phyloP scores from a whole-genome alignment of 2,329 filamentous ascomycete species.

The Sporothrix pallida region DNA sequence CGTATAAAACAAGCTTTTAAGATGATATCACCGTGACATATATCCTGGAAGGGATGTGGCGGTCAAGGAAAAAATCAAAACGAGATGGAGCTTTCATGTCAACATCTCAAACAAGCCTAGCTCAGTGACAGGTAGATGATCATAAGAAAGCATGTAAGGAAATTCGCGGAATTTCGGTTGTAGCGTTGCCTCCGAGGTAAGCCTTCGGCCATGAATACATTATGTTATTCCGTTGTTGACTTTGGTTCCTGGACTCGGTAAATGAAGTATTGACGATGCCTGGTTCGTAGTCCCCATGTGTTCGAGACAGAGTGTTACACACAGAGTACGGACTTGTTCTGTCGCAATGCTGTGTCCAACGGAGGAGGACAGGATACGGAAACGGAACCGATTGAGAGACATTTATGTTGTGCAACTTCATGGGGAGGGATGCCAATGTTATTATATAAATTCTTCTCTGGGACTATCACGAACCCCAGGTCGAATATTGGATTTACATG shows the following conservation, averaged over 20 bases:
- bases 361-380: no score
- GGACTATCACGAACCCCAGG: no score
- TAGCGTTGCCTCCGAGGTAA: not conserved
- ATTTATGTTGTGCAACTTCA: no score
- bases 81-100: not conserved
- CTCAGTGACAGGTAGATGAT: not conserved
- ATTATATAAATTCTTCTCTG: no score
- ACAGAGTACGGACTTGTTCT: not conserved
- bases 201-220: no score
- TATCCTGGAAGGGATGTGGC: not conserved
- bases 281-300: not conserved
- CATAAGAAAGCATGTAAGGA: not conserved
- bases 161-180: not conserved
- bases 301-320: constrained; percentile 1
- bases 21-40: not conserved
- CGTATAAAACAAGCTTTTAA: not conserved
- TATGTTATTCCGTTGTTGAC: not conserved
- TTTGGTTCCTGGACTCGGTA: not conserved
- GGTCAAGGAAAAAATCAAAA: not conserved
- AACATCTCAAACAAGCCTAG: not conserved
- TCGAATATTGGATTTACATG: not conserved
- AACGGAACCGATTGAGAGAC: no score
- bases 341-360: no score
- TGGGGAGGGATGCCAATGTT: no score
- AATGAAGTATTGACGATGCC: not conserved